Conservation (phyloP, 2,329 filamentous ascomycete genomes). For the Cercospora sp. region DNA sequence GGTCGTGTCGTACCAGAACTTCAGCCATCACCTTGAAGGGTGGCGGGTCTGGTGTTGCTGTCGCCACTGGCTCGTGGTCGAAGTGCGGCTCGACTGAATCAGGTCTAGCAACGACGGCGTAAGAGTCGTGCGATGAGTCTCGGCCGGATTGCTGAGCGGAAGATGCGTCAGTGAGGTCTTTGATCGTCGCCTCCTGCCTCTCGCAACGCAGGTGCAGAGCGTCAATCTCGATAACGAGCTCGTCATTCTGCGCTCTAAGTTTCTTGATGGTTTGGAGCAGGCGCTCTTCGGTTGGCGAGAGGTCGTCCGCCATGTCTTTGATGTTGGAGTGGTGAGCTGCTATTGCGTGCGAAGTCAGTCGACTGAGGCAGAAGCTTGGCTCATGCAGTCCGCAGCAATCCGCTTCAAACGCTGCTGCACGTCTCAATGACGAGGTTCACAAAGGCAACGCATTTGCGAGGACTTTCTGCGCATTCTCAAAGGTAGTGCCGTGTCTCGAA, state of each 20-base stretch:
- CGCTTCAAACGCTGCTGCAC: not conserved
- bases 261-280: slow-evolving; percentile 2
- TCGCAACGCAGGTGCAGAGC: slow-evolving; percentile 7
- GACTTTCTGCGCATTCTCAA: too few species aligned
- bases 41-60: not conserved
- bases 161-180: not conserved
- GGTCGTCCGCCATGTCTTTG: not conserved
- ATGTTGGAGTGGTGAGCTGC: not conserved
- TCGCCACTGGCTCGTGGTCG: not conserved
- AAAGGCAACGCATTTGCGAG: not conserved
- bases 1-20: not conserved
- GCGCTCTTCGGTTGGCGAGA: slow-evolving; percentile 2
- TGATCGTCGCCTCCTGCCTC: not conserved
- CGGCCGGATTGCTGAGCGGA: not conserved
- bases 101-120: not conserved
- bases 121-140: not conserved
- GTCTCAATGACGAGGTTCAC: not conserved
- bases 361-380: not conserved
- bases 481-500: not conserved
- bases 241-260: not conserved
- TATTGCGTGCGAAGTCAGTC: not conserved
- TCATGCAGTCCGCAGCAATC: not conserved
- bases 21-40: not conserved
- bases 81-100: not conserved
- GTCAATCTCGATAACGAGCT: not conserved